Conservation (phyloP, 2,329 filamentous ascomycete species). For the Tympanopsis confertula region DNA sequence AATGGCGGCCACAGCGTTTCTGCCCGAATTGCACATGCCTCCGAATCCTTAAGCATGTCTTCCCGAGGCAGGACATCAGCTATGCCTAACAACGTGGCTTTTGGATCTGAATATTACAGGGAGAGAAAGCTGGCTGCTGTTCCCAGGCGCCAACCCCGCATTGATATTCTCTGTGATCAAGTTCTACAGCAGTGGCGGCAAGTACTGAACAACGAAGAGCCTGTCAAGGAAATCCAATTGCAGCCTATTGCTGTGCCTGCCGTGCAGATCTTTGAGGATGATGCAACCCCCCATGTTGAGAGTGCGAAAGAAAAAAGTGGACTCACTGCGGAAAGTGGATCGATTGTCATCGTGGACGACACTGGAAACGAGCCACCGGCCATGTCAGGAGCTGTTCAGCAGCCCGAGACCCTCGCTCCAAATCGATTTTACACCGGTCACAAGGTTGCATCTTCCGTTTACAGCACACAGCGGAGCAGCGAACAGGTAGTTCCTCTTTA, state of each 20-base stretch:
- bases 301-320: not conserved
- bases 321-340: not conserved
- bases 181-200: not conserved
- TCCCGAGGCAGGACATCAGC: not conserved
- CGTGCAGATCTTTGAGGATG: not conserved
- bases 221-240: not conserved
- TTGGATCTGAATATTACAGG: not conserved
- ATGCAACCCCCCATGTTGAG: not conserved
- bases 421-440: not conserved
- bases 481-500: no score
- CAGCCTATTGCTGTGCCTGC: not conserved
- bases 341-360: conserved; percentile 1
- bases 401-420: not conserved
- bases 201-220: not conserved
- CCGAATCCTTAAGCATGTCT: not conserved
- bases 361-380: not conserved
- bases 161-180: conserved; percentile 1
- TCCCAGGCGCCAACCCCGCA: not conserved
- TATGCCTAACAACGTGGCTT: not conserved
- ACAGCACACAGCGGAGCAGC: no score
- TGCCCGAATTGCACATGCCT: not conserved
- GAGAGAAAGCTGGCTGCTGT: not conserved
- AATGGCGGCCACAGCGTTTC: not conserved
- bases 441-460: no score
- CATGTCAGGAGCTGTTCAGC: not conserved